Evolutionary conservation across 1,284 basidiomycete genomes (phyloP).

Genomic region (Cryptococcus sp.): DNA sequence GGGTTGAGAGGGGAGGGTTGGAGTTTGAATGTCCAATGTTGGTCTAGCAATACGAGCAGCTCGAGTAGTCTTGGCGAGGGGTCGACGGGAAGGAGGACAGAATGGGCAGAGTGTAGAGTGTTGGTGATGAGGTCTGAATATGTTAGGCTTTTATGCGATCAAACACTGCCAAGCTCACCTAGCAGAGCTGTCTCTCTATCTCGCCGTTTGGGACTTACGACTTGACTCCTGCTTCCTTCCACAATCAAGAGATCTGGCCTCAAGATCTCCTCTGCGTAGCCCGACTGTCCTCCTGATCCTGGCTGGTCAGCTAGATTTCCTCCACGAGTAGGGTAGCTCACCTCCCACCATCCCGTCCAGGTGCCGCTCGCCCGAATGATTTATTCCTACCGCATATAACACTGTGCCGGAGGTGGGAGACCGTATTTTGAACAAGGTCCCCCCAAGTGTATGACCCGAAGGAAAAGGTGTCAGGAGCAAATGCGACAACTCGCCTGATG

Average conservation of each 20-base stretch:
- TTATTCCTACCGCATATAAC: conserved; percentile 91
- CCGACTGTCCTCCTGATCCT: conserved; percentile 54
- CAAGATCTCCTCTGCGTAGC: conserved; percentile 64
- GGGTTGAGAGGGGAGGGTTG: conserved; percentile 50
- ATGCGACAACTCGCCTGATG: conserved; percentile 39
- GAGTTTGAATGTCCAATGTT: conserved; percentile 86
- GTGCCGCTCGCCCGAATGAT: conserved; percentile 94
- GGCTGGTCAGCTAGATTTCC: conserved; percentile 18
- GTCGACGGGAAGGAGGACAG: conserved; percentile 87
- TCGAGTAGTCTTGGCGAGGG: conserved; percentile 90
- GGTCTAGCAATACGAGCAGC: conserved; percentile 88
- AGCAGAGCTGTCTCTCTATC: conserved; percentile 86
- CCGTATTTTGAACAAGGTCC: conserved; percentile 96
- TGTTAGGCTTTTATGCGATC: background rate
- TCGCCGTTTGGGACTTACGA: conserved; percentile 78
- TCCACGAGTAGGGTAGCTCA: conserved; percentile 47
- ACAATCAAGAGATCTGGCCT: conserved; percentile 90
- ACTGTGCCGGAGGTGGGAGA: conserved; percentile 94
- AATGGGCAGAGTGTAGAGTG: conserved; percentile 69
- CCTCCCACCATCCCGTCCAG: conserved; percentile 79
- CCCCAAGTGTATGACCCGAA: conserved; percentile 92
- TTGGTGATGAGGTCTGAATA: conserved; percentile 72
- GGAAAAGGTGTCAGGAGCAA: conserved; percentile 94
- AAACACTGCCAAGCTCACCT: conserved; percentile 52
- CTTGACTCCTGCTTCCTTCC: conserved; percentile 75